Evolutionary conservation across 495 filamentous ascomycete genomes (phyloP), one percentile per base, ranked within the genome.

Genomic region (Neurospora sp.): DNA sequence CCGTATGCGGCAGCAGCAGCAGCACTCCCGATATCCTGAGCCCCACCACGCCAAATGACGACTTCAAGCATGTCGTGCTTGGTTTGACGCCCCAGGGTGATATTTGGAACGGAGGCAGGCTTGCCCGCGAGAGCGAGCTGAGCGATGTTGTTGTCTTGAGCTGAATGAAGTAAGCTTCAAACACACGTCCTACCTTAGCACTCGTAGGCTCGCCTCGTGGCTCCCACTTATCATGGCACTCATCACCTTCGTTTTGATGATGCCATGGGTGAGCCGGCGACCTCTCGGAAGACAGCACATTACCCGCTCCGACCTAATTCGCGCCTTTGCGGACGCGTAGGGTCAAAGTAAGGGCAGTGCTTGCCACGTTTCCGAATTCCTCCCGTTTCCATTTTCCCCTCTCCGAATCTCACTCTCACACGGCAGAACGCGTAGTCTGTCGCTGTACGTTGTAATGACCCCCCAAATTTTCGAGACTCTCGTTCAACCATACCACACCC

Each of bases 21-120:
- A 79, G 73, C 73, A 79, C 74, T 11, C 84, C 83, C 14, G 84
- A 82, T 18, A 83, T 82, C 72, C 73, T 84, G 44, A 86, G 83
- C 74, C 84, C 85, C 10, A 80, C 78, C 3, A 81, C 81, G 18
- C 79, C 80, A 0, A 77, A 77, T 23, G 80, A 80, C 54, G 79
- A 81, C 2, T 72, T 76, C 18, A 73, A 71, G 18, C 75, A 76
- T 41, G 42, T 70, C 12, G 69, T 79, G n/a, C 46, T 80, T 49
- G 77, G 72, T 3, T 23, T 79, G 72, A 77, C 72, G 27, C 73
- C 79, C 1, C 76, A 79, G 39, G 76, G 78, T 39, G 77, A 80
- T n/a, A 42, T 78, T 16, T 83, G 82, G 82, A 79, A 73, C 23
- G 78, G 76, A 18, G 76, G 75, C 14, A 75, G 77, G 54, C 39